phyloP scores from a whole-genome alignment of 129 eudicot species.

The Apium graveolens region DNA sequence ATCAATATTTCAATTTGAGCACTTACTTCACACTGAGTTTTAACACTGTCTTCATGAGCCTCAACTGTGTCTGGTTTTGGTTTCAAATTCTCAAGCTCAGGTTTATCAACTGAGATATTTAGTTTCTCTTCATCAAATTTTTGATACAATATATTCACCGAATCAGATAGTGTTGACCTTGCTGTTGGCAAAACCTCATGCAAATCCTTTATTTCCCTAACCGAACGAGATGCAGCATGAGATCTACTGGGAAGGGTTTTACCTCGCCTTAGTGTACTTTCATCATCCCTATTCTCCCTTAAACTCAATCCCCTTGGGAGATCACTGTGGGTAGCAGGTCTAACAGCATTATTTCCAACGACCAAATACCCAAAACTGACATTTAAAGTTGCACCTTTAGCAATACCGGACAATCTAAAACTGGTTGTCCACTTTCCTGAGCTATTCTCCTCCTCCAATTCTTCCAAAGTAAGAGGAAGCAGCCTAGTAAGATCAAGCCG shows the following conservation, averaged over 20 bases:
- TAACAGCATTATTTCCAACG: slow-evolving; percentile 22
- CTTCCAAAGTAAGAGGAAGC: slow-evolving; percentile 87
- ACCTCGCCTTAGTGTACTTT: slow-evolving; percentile 33
- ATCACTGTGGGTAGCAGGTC: slow-evolving; percentile 13
- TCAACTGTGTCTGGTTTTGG: slow-evolving; percentile 16
- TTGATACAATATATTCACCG: slow-evolving; percentile 46
- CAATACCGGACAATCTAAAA: slow-evolving; percentile 65
- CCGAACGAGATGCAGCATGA: slow-evolving; percentile 24
- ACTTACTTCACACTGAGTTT: slow-evolving; percentile 30
- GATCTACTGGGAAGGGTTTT: slow-evolving; percentile 57
- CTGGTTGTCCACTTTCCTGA: slow-evolving; percentile 87
- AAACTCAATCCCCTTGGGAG: slow-evolving; percentile 14
- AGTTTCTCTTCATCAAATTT: slow-evolving; percentile 65
- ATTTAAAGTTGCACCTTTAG: slow-evolving; percentile 72
- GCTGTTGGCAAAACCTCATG: slow-evolving; percentile 73
- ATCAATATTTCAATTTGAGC: neutral
- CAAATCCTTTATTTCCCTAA: slow-evolving; percentile 72
- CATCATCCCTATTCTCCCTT: slow-evolving; percentile 31
- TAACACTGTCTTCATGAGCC: slow-evolving; percentile 19
- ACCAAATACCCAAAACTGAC: slow-evolving; percentile 81
- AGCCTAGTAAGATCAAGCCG: slow-evolving; percentile 78
- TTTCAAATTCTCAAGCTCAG: slow-evolving; percentile 26
- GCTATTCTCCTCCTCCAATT: slow-evolving; percentile 79
- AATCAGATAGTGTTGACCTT: slow-evolving; percentile 47
- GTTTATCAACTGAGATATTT: slow-evolving; percentile 28